phyloP scores from a whole-genome alignment of 2,329 filamentous ascomycete species.

The Dichotomopilus funicola region DNA sequence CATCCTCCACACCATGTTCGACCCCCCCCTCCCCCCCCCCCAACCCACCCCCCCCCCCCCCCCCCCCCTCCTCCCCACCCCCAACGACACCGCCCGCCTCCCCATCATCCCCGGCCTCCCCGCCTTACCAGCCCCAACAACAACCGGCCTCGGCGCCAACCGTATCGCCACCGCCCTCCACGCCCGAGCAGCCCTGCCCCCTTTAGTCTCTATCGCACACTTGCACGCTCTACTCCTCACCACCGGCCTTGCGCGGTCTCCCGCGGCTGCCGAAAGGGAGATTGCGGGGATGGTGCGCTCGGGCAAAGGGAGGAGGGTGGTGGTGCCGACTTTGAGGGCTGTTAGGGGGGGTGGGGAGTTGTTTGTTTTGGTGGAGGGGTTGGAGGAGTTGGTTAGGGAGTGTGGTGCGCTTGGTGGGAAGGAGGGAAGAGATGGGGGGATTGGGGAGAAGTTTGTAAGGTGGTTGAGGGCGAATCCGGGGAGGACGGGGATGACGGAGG shows the following conservation, averaged over 20 bases:
- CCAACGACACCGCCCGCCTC: no score
- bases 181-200: constrained; percentile 52
- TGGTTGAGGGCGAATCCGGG: constrained; percentile 48
- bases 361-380: constrained; percentile 51
- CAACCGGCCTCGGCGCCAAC: constrained; percentile 56
- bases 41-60: no score
- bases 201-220: constrained; percentile 46
- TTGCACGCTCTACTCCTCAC: constrained; percentile 52
- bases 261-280: constrained; percentile 62
- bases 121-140: constrained; percentile 8
- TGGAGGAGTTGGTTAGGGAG: constrained; percentile 42
- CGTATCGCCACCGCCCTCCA: constrained; percentile 58
- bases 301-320: not conserved
- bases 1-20: constrained; percentile 58
- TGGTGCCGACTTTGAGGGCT: constrained; percentile 34
- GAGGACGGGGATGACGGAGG: constrained; percentile 27
- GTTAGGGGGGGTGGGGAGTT: constrained; percentile 43
- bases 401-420: constrained; percentile 30
- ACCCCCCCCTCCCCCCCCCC: constrained; percentile 46
- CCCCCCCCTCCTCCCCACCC: constrained; percentile 48
- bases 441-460: constrained; percentile 45
- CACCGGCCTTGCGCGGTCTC: constrained; percentile 32
- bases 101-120: no score
- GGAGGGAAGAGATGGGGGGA: constrained; percentile 15
- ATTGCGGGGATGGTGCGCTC: constrained; percentile 50